phyloP scores from a whole-genome alignment of 2,329 filamentous ascomycete species.

The Fusarium xylarioides region DNA sequence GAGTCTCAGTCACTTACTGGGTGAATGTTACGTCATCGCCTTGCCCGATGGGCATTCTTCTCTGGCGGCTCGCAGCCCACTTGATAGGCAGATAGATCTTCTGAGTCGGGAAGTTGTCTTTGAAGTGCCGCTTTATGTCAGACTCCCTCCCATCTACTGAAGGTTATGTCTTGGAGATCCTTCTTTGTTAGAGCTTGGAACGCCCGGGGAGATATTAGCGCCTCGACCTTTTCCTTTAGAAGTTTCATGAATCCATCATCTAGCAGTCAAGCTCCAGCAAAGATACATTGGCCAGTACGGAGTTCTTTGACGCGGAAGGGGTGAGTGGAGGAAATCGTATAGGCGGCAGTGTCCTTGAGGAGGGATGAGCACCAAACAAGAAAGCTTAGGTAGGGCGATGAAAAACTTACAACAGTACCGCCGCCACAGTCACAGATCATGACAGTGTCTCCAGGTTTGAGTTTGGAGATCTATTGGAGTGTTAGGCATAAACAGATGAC shows the following conservation, averaged over 20 bases:
- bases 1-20: not conserved
- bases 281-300: not conserved
- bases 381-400: not conserved
- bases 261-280: accelerated
- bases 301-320: not conserved
- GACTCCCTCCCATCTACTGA: too few relatives aligned
- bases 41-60: not conserved
- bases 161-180: too few relatives aligned
- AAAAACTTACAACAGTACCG: not conserved
- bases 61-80: not conserved
- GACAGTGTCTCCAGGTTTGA: not conserved
- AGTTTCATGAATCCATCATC: not conserved
- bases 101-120: accelerated
- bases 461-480: not conserved
- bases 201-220: not conserved
- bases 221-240: accelerated
- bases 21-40: not conserved
- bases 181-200: accelerated
- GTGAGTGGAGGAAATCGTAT: not conserved
- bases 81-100: not conserved
- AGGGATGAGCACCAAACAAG: not conserved
- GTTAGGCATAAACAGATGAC: not conserved
- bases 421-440: not conserved
- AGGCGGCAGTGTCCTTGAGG: not conserved
- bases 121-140: accelerated